Conservation (phyloP, 2,329 filamentous ascomycete species). For the Cercospora sp. region DNA sequence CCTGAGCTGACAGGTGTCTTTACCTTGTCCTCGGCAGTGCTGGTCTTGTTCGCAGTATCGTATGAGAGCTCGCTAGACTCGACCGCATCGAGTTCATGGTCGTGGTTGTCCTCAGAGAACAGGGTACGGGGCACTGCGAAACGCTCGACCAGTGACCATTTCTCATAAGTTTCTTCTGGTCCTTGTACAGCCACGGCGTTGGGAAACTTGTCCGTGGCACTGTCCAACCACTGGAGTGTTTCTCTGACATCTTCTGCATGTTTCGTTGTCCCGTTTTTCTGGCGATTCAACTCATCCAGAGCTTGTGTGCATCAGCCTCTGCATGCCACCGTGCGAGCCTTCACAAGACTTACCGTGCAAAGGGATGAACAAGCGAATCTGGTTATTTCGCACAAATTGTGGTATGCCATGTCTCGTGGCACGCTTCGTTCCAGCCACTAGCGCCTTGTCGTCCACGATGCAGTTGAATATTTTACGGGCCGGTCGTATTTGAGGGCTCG, state of each 20-base stretch:
- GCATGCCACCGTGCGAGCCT: not conserved
- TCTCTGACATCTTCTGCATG: slow-evolving; percentile 49
- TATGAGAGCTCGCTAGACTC: slow-evolving; percentile 38
- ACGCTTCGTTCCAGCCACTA: slow-evolving; percentile 53
- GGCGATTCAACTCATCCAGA: slow-evolving; percentile 47
- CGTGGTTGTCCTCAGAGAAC: slow-evolving; percentile 50
- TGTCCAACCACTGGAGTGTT: slow-evolving; percentile 53
- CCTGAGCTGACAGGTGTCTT: slow-evolving; percentile 47
- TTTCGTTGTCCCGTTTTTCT: slow-evolving; percentile 45
- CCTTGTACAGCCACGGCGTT: slow-evolving; percentile 50
- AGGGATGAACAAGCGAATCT: slow-evolving; percentile 53
- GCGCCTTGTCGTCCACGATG: slow-evolving; percentile 54
- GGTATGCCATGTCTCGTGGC: slow-evolving; percentile 54
- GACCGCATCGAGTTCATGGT: slow-evolving; percentile 40
- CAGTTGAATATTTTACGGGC: slow-evolving; percentile 54
- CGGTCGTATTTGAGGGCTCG: slow-evolving; percentile 23
- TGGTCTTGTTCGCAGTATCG: slow-evolving; percentile 39
- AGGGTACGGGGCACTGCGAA: slow-evolving; percentile 51
- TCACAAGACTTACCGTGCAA: slow-evolving; percentile 48
- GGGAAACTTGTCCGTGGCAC: slow-evolving; percentile 49
- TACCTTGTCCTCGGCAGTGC: slow-evolving; percentile 37
- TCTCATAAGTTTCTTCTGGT: slow-evolving; percentile 48
- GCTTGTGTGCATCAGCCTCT: slow-evolving; percentile 36
- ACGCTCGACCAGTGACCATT: slow-evolving; percentile 53
- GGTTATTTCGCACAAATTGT: slow-evolving; percentile 53